Base-by-base conservation (phyloP, 768 basidiomycete species). In the Scleroderma bovista region DNA sequence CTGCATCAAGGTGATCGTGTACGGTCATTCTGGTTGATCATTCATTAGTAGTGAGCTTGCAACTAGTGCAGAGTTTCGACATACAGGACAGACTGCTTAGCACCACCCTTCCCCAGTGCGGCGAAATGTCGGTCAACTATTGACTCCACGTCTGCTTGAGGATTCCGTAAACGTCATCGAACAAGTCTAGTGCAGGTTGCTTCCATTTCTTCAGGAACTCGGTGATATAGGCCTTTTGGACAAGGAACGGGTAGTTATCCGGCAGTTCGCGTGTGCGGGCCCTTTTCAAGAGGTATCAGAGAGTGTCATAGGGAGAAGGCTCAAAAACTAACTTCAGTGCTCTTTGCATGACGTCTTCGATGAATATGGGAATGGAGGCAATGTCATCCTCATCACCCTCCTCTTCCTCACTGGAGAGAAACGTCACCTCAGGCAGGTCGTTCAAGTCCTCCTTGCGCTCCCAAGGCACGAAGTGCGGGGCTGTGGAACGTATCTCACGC, bases 221-320 rank as follows among this genome's bases (percentile, higher is more conserved):
- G 2, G 57, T 46, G 45, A 88, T 83, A 51, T 76, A 82, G 0
- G 63, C 58, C 10, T 71, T 62, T 43, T 80, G 77, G 0, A 88
- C 80, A 0, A 80, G 67, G 51, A 82, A 87, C 0, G 86, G 85
- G 52, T 79, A 84, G 52, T 76, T 75, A 13, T 78, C 81, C 0
- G 85, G 85, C 0, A 88, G 73, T 56, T 88, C 86, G 1, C 88
- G 78, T 1, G 85, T 83, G 3, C 81, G 74, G 1, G 86, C 78
- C 20, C 88, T 89, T n/a, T n/a, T 12, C 31, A 26, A 20, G n/a
- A 3, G 0, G 16, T 9, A 2, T n/a, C n/a, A n/a, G n/a, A n/a
- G n/a, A n/a, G n/a, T n/a, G n/a, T n/a, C n/a, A n/a, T n/a, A n/a
- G n/a, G n/a, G n/a, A n/a, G 11, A 8, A 10, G 20, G 12, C n/a